Evolutionary conservation across 352 stramenopile species (phyloP), one percentile per base, ranked within the genome.

Genomic region (Phytophthora cryptogea): DNA sequence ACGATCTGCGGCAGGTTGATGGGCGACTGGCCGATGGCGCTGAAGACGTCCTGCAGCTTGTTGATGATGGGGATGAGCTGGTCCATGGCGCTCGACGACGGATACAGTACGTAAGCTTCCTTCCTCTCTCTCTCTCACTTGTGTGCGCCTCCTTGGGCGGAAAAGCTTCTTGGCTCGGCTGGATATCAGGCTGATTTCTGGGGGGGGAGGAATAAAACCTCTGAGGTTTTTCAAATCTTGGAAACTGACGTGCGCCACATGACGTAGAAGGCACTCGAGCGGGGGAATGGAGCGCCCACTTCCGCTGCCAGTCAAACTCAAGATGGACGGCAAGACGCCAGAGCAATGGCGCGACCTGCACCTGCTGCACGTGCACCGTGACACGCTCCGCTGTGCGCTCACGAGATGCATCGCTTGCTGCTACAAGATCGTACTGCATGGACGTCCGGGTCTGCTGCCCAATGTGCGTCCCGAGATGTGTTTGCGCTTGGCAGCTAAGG

Each of bases 11-110:
- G 97, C 35, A 99, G 77, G 72, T 99, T 98, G 48, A 99, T 93
- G 17, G 93, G 89, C 45, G 86, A 92, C 74, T 98, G 92, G 16
- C 95, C 95, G 68, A 99, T 98, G 42, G 94, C 93, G 46, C 79
- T 97, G 75, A 99, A 99, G 31, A 99, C 97, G 80, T 99, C 97
- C 86, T 99, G 97, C 8, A 99, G 88, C 83, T 99, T 99, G 74
- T 99, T 99, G 62, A 99, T 98, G 65, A 99, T 98, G 32, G 97
- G 96, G 72, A 99, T 99, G 16, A 99, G 86, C 75, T 99, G 90
- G 59, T 99, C 96, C 97, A 99, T 99, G 30, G 53, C 23, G 20
- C 20, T 23, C 20, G 20, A 23, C 20, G 20, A 23, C 20, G 20
- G 20, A 23, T 23, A 23, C 20, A 23, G 20, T 23, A 23, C 20